A percentile compares a stretch with the other conserved stretches of the same genome.
Evolutionary conservation across 768 basidiomycete genomes (phyloP).

Genomic region (Trametes maxima): DNA sequence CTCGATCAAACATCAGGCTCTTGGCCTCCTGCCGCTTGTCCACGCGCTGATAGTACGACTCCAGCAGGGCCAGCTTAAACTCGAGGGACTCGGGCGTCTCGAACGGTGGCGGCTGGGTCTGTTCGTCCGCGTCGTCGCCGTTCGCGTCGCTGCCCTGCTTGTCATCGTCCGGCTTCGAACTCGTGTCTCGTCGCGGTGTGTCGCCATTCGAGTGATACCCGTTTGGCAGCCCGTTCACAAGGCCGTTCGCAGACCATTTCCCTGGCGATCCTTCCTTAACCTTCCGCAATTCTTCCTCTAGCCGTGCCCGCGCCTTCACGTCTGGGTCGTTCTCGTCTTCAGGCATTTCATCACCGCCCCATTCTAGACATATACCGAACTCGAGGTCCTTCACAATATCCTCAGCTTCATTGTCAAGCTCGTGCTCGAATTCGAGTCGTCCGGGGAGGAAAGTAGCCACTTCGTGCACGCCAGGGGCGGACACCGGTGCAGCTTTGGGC

Average conservation of each 20-base stretch:
- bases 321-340: constrained; percentile 81
- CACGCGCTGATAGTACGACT: constrained; percentile 89
- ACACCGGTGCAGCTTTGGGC: constrained; percentile 79
- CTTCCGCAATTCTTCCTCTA: constrained; percentile 42
- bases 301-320: constrained; percentile 53
- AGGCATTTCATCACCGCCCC: constrained; percentile 78
- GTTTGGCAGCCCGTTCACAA: constrained; percentile 38
- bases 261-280: constrained; percentile 31
- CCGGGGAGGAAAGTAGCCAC: constrained; percentile 92
- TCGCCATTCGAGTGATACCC: constrained; percentile 30
- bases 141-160: constrained; percentile 36
- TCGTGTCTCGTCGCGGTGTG: constrained; percentile 40
- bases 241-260: constrained; percentile 33
- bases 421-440: constrained; percentile 97
- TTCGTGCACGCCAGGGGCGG: constrained; percentile 90
- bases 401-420: constrained; percentile 96
- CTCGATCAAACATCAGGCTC: constrained; percentile 88
- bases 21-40: constrained; percentile 86
- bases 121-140: constrained; percentile 65
- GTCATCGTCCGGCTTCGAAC: constrained; percentile 47
- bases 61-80: constrained; percentile 87
- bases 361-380: constrained; percentile 85
- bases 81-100: constrained; percentile 83
- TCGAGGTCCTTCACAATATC: constrained; percentile 94
- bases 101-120: constrained; percentile 70